phyloP scores from a whole-genome alignment of 2,329 filamentous ascomycete species.

The Colletotrichum eremochloae region DNA sequence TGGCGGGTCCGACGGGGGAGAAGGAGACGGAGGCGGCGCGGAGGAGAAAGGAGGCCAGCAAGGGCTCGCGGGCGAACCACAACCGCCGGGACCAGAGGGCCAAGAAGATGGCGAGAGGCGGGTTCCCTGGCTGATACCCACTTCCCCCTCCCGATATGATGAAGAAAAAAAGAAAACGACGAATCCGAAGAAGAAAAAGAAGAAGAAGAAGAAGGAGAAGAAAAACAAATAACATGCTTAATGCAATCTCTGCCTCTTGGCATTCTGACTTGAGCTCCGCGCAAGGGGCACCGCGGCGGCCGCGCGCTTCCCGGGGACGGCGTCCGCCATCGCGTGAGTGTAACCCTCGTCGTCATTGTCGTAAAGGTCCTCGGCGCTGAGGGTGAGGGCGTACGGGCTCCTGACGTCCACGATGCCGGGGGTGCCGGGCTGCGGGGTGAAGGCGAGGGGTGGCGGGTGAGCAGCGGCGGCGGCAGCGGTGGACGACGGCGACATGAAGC shows the following conservation, averaged over 20 bases:
- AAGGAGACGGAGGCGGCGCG: constrained; percentile 79
- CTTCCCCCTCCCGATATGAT: background rate
- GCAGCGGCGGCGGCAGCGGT: too few relatives aligned
- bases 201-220: background rate
- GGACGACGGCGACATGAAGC: constrained; percentile 45
- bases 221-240: constrained; percentile 16
- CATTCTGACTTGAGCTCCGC: constrained; percentile 43
- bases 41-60: constrained; percentile 84
- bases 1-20: constrained; percentile 75
- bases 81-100: constrained; percentile 81
- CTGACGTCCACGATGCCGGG: constrained; percentile 51
- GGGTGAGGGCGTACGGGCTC: constrained; percentile 55
- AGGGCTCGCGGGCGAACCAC: constrained; percentile 86
- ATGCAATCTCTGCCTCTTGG: constrained; percentile 47
- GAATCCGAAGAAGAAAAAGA: background rate
- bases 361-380: constrained; percentile 54
- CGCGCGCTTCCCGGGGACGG: constrained; percentile 17
- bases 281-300: constrained; percentile 32
- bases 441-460: constrained; percentile 40
- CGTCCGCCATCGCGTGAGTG: background rate
- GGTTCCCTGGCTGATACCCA: constrained; percentile 50
- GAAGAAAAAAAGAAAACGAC: background rate
- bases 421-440: constrained; percentile 48
- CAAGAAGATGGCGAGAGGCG: constrained; percentile 72
- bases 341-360: constrained; percentile 40